Percentiles rank a stretch among this genome's conserved stretches.
phyloP scores from a whole-genome alignment of 1,284 basidiomycete genomes.

The Afroboletus lepidellus region DNA sequence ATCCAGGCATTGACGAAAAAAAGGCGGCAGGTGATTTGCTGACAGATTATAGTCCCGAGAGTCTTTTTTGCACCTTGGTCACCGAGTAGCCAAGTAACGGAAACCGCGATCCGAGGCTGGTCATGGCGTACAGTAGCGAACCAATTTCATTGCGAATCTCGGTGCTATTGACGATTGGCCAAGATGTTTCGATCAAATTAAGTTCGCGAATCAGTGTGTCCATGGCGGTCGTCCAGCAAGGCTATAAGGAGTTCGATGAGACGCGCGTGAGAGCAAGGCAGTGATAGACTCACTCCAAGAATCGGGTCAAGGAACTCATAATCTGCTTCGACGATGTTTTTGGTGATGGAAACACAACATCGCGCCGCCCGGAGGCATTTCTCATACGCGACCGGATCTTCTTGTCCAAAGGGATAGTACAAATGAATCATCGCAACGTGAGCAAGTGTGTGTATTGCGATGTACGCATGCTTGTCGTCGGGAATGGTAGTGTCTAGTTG shows the following conservation, averaged over 20 bases:
- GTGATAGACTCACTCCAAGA: conserved; percentile 54
- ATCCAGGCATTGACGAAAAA: background rate
- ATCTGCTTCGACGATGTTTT: conserved; percentile 60
- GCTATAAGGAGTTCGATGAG: conserved; percentile 38
- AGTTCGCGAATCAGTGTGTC: conserved; percentile 66
- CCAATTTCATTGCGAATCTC: conserved; percentile 61
- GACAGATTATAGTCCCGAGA: conserved; percentile 38
- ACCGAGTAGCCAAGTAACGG: conserved; percentile 56
- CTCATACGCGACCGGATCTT: conserved; percentile 59
- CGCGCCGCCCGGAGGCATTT: conserved; percentile 63
- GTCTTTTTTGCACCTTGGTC: conserved; percentile 43
- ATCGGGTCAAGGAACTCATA: conserved; percentile 71
- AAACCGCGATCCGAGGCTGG: conserved; percentile 54
- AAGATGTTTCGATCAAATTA: conserved; percentile 53
- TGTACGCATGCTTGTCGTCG: conserved; percentile 57
- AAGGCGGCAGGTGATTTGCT: conserved; percentile 4
- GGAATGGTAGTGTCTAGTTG: conserved; percentile 57
- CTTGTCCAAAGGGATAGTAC: conserved; percentile 58
- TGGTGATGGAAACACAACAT: conserved; percentile 55
- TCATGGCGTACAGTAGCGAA: conserved; percentile 62
- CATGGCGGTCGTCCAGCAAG: conserved; percentile 67
- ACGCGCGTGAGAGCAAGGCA: conserved; percentile 3
- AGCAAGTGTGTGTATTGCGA: conserved; percentile 63
- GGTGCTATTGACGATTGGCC: conserved; percentile 55
- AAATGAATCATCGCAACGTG: conserved; percentile 68